A percentile compares a stretch with the other conserved stretches of the same genome.
phyloP scores from a whole-genome alignment of 2,329 filamentous ascomycete species.

The Aspergillus pseudonomiae region DNA sequence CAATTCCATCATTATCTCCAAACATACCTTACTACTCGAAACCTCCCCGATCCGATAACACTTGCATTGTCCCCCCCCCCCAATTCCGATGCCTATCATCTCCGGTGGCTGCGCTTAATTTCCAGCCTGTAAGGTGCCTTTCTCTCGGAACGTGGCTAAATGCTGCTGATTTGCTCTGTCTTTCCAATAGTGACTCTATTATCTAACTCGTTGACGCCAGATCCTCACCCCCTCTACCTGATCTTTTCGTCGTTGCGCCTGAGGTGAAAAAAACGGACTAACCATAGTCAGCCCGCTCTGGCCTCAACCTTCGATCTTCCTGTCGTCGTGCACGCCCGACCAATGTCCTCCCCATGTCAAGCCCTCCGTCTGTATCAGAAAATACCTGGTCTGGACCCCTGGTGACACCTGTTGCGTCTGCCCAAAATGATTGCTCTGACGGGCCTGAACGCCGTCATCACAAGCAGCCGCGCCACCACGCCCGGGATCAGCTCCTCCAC shows the following conservation, averaged over 20 bases:
- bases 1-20: not conserved
- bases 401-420: slow-evolving; percentile 49
- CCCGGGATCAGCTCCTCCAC: slow-evolving; percentile 33
- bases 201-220: slow-evolving; percentile 30
- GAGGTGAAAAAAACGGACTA: slow-evolving; percentile 18
- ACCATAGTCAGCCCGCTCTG: slow-evolving; percentile 22
- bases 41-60: slow-evolving; percentile 5
- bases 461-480: slow-evolving; percentile 41
- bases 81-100: slow-evolving; percentile 19
- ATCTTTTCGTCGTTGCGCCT: slow-evolving; percentile 12
- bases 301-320: slow-evolving; percentile 18
- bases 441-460: slow-evolving; percentile 27
- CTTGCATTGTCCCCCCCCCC: slow-evolving; percentile 9
- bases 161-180: slow-evolving; percentile 20
- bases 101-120: slow-evolving; percentile 12
- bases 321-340: slow-evolving; percentile 38
- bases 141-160: slow-evolving; percentile 32
- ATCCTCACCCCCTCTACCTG: slow-evolving; percentile 17
- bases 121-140: slow-evolving; percentile 35
- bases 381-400: slow-evolving; percentile 44
- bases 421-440: slow-evolving; percentile 42
- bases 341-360: slow-evolving; percentile 58
- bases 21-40: not conserved
- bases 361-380: slow-evolving; percentile 47
- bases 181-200: slow-evolving; percentile 13